phyloP scores from a whole-genome alignment of 495 filamentous ascomycete species.

The Bacidia rubella region DNA sequence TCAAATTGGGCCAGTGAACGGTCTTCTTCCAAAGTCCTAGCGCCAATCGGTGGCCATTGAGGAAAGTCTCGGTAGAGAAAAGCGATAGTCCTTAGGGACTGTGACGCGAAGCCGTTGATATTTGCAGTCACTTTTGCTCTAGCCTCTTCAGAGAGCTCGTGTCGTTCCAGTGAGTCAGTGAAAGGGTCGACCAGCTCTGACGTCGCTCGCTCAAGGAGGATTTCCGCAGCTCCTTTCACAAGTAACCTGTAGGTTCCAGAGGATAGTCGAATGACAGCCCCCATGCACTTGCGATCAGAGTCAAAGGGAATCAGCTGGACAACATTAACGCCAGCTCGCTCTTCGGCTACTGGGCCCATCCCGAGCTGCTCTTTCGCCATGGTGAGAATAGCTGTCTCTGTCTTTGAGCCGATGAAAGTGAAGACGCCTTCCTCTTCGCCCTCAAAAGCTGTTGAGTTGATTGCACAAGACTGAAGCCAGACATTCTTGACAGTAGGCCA shows the following conservation, averaged over 20 bases:
- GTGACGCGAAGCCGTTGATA: conserved; percentile 43
- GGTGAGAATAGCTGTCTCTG: conserved; percentile 52
- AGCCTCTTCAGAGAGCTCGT: conserved; percentile 24
- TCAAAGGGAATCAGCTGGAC: conserved; percentile 56
- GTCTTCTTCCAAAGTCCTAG: conserved; percentile 36
- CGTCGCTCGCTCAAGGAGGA: conserved; percentile 41
- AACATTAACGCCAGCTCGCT: conserved; percentile 44
- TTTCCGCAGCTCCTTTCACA: conserved; percentile 58
- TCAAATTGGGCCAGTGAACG: conserved; percentile 39
- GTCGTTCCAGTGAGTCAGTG: conserved; percentile 25
- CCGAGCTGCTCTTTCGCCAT: conserved; percentile 48
- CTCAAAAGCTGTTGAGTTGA: conserved; percentile 58
- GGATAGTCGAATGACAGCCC: conserved; percentile 44
- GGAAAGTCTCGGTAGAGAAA: conserved; percentile 50
- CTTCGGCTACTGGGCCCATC: conserved; percentile 43
- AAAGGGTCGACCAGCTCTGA: conserved; percentile 27
- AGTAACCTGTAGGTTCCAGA: conserved; percentile 44
- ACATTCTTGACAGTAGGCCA: conserved; percentile 32
- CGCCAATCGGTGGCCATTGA: conserved; percentile 43
- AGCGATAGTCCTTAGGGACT: conserved; percentile 50
- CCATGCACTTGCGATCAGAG: conserved; percentile 57
- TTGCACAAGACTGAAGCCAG: conserved; percentile 44
- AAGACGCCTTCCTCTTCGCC: conserved; percentile 41
- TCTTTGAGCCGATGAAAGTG: conserved; percentile 56
- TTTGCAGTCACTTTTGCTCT: conserved; percentile 23